Conservation (phyloP, 2,329 filamentous ascomycete species). For the Fusarium begoniae region DNA sequence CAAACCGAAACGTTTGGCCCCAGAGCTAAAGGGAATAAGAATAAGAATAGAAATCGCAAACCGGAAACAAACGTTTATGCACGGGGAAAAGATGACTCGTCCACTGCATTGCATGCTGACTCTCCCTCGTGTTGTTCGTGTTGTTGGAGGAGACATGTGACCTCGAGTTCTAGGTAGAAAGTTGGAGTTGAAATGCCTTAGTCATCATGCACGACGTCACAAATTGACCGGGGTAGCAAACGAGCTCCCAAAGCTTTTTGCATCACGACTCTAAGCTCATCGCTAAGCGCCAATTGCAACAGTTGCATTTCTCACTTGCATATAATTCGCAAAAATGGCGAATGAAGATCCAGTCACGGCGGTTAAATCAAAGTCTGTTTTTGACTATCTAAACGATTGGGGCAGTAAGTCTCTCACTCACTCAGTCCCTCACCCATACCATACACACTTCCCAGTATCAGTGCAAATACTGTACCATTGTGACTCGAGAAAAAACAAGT, state of each 20-base stretch:
- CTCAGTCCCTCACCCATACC: not conserved
- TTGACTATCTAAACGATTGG: conserved; percentile 55
- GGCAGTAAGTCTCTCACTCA: conserved; percentile 55
- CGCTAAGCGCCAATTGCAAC: conserved; percentile 20
- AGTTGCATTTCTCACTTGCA: conserved; percentile 10
- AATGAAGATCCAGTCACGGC: conserved; percentile 22
- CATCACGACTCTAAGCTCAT: conserved; percentile 21
- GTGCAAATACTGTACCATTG: not conserved
- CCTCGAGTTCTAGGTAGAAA: not conserved
- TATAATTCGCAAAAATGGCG: conserved; percentile 42
- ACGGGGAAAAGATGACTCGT: not conserved
- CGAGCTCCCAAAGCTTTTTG: conserved; percentile 25
- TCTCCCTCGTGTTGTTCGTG: not conserved
- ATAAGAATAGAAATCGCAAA: not conserved
- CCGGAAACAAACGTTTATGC: not conserved
- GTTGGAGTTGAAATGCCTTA: conserved; percentile 6
- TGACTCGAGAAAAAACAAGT: not conserved
- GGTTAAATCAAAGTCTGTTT: conserved; percentile 44
- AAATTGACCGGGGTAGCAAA: conserved; percentile 11
- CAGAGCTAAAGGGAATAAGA: not conserved
- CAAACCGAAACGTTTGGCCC: not conserved
- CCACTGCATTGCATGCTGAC: not conserved
- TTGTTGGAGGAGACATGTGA: conserved; percentile 9
- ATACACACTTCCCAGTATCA: not conserved
- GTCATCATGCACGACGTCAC: conserved; percentile 37